These are phyloP conservation scores for Tricholoma sp. DNA, from an alignment of 768 basidiomycete species.

Conservation along the genomic window DNA sequence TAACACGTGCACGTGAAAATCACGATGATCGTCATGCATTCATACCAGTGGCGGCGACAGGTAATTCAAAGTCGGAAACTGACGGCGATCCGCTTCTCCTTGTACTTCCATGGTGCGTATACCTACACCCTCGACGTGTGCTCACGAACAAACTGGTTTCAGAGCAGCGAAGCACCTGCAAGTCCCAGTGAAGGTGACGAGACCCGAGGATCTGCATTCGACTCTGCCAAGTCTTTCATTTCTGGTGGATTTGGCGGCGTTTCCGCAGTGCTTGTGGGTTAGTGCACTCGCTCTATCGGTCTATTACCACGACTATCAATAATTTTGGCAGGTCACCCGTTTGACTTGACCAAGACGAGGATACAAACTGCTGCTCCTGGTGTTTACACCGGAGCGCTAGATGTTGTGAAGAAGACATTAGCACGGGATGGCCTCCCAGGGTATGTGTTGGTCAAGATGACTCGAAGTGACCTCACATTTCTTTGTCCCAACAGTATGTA, in stretches of 20 bases:
- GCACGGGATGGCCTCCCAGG: conserved; percentile 89
- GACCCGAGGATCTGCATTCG: conserved; percentile 35
- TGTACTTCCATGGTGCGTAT: conserved; percentile 9
- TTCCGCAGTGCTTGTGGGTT: conserved; percentile 85
- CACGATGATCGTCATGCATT: background rate
- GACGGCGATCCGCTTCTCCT: background rate
- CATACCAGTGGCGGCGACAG: no score
- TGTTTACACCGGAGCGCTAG: conserved; percentile 85
- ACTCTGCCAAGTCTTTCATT: conserved; percentile 77
- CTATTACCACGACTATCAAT: background rate
- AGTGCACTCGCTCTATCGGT: conserved; percentile 23
- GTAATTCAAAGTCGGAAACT: background rate
- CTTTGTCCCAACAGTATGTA: conserved; percentile 53
- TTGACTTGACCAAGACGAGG: conserved; percentile 95
- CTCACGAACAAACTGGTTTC: background rate
- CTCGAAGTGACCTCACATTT: background rate
- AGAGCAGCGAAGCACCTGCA: conserved; percentile 34
- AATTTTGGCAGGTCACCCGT: conserved; percentile 75
- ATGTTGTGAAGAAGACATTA: conserved; percentile 88
- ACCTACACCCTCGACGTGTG: no score
- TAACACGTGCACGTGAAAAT: background rate
- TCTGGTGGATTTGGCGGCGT: conserved; percentile 92
- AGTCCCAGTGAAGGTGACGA: conserved; percentile 27
- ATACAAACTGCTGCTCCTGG: conserved; percentile 90
- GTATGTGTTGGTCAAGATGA: conserved; percentile 37